phyloP scores from a whole-genome alignment of 2,329 filamentous ascomycete species.

The Hypoxylon sp. region DNA sequence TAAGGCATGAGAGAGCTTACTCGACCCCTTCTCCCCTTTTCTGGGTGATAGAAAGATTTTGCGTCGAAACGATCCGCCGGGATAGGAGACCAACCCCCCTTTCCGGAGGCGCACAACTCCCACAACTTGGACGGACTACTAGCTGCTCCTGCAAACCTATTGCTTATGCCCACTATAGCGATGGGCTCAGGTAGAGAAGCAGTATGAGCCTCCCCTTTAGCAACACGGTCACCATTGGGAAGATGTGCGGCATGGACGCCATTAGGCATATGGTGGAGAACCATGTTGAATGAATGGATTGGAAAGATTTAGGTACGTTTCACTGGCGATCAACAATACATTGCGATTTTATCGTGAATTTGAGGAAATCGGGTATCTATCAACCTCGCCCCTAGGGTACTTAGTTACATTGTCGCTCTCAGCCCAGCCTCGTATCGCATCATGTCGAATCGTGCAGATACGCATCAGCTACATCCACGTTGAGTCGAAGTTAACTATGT shows the following conservation, averaged over 20 bases:
- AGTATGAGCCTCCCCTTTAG: not conserved
- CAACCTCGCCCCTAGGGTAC: not conserved
- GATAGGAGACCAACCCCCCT: conserved; percentile 46
- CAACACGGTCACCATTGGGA: not conserved
- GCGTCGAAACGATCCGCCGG: conserved; percentile 45
- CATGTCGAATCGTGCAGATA: not conserved
- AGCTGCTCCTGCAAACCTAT: conserved; percentile 28
- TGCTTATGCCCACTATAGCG: not conserved
- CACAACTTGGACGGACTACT: conserved; percentile 47
- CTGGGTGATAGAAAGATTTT: conserved; percentile 40
- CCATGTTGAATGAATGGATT: not conserved
- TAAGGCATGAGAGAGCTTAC: not conserved
- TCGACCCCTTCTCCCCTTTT: conserved; percentile 45
- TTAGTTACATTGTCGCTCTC: not conserved
- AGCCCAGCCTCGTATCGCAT: not conserved
- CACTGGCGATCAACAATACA: not conserved
- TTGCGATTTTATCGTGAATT: not conserved
- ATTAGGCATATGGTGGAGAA: not conserved
- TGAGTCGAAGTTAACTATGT: not conserved
- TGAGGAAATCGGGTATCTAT: not conserved
- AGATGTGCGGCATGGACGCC: not conserved
- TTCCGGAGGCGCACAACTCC: conserved; percentile 46
- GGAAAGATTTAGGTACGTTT: not conserved
- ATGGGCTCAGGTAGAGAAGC: not conserved
- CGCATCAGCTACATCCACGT: not conserved